phyloP scores from a whole-genome alignment of 805 yeast species.

The Clavispora phyllophila region DNA sequence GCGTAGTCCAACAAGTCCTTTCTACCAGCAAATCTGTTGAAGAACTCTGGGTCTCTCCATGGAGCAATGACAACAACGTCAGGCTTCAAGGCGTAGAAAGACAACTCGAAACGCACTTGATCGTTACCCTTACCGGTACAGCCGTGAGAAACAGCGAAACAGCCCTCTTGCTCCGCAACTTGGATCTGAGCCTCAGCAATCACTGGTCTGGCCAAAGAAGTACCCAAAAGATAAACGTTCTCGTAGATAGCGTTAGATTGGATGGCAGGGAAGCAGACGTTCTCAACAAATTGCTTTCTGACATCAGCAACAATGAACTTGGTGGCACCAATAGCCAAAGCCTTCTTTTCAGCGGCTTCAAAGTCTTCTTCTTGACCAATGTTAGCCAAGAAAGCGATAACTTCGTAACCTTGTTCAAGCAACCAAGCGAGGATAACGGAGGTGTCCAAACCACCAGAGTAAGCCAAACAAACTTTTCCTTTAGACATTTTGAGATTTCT shows the following conservation, averaged over 20 bases:
- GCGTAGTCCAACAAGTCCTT: slow-evolving; percentile 93
- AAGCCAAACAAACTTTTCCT: slow-evolving; percentile 98
- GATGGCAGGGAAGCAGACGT: slow-evolving; percentile 92
- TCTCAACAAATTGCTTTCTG: slow-evolving; percentile 90
- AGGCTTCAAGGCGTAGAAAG: slow-evolving; percentile 97
- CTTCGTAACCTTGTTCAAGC: slow-evolving; percentile 96
- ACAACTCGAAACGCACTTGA: slow-evolving; percentile 95
- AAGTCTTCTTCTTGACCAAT: slow-evolving; percentile 99
- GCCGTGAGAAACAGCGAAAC: slow-evolving; percentile 98
- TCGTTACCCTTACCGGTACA: slow-evolving; percentile 99
- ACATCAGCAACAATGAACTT: slow-evolving; percentile 93
- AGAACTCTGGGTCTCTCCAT: slow-evolving; percentile 96
- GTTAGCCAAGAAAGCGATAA: slow-evolving; percentile 95
- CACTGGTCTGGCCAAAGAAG: slow-evolving; percentile 97
- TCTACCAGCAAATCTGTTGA: slow-evolving; percentile 96
- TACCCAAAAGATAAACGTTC: slow-evolving; percentile 93
- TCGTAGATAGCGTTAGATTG: slow-evolving; percentile 98
- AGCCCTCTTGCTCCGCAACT: slow-evolving; percentile 95
- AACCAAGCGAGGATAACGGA: slow-evolving; percentile 97
- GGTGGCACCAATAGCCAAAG: slow-evolving; percentile 94
- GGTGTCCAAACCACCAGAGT: slow-evolving; percentile 98
- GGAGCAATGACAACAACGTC: slow-evolving; percentile 97
- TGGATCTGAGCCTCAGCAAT: slow-evolving; percentile 97
- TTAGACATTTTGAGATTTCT: slow-evolving; percentile 60
- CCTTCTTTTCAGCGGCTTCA: slow-evolving; percentile 94